Evolutionary conservation across 108 stramenopile species (phyloP).

Genomic region (Pseudonitzschia multistriata): DNA sequence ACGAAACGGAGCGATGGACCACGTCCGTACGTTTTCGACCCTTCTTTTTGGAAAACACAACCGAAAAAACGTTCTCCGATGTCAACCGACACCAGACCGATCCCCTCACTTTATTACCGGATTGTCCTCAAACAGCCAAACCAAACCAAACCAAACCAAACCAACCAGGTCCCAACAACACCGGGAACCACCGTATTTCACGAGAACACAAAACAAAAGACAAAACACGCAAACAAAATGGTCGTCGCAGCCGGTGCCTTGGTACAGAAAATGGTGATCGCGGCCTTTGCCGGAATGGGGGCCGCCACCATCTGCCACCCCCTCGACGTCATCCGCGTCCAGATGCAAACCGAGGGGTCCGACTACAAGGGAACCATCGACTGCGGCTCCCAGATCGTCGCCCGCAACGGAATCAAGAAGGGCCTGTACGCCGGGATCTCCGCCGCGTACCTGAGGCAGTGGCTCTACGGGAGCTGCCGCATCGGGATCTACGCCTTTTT

Average conservation of each 20-base stretch:
- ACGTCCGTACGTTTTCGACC: background rate
- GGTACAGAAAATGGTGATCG: constrained; percentile 55
- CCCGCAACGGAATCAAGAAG: constrained; percentile 43
- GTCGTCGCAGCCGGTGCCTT: constrained; percentile 40
- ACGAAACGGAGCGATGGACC: background rate
- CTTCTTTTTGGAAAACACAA: background rate
- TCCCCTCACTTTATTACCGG: too few species aligned
- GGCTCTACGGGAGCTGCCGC: constrained; percentile 73
- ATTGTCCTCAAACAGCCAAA: background rate
- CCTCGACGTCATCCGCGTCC: constrained; percentile 68
- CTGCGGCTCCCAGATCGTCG: constrained; percentile 40
- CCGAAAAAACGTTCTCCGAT: background rate
- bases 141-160: background rate
- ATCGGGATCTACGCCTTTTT: constrained; percentile 71
- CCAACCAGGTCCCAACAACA: too few species aligned
- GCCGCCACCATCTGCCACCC: constrained; percentile 78
- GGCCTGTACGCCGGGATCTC: constrained; percentile 69
- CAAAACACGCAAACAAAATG: constrained; percentile 22
- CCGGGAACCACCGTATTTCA: too few species aligned
- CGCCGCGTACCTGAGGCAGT: constrained; percentile 70
- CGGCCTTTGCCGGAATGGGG: constrained; percentile 71
- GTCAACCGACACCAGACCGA: background rate
- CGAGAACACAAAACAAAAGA: background rate
- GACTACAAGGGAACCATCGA: constrained; percentile 36
- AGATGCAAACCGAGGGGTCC: constrained; percentile 68